phyloP scores from a whole-genome alignment of 805 yeast genomes.

The Candida boidinii region DNA sequence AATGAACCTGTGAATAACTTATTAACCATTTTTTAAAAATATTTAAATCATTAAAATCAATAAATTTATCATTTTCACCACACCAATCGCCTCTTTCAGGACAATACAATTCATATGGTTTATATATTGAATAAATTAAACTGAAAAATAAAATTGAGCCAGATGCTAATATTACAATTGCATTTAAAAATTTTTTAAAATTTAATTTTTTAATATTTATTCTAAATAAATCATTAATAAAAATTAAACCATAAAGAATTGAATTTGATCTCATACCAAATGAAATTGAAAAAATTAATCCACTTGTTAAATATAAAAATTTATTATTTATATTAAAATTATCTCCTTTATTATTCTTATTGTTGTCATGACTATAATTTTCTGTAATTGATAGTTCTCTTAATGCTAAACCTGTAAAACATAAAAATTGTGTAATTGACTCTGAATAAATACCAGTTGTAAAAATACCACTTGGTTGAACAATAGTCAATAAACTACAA shows the following conservation, averaged over 20 bases:
- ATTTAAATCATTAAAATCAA: too few relatives aligned
- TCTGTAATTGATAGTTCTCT: slow-evolving; percentile 29
- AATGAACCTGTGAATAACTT: slow-evolving; percentile 62
- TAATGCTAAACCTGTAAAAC: slow-evolving; percentile 46
- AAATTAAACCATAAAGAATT: slow-evolving; percentile 61
- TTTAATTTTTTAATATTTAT: slow-evolving; percentile 8
- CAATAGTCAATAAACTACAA: slow-evolving; percentile 32
- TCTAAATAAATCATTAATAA: slow-evolving; percentile 43
- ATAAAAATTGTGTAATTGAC: slow-evolving; percentile 51
- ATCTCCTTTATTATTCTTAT: not conserved
- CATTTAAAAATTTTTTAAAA: slow-evolving; percentile 7
- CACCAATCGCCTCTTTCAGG: slow-evolving; percentile 70
- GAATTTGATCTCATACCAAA: slow-evolving; percentile 71
- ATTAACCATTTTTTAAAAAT: slow-evolving; percentile 49
- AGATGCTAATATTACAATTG: slow-evolving; percentile 31
- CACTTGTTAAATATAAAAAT: slow-evolving; percentile 34
- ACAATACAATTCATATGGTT: slow-evolving; percentile 56
- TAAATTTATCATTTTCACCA: too few relatives aligned
- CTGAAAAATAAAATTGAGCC: slow-evolving; percentile 48
- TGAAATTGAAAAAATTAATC: slow-evolving; percentile 45
- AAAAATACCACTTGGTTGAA: slow-evolving; percentile 81
- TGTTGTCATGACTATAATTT: too few relatives aligned
- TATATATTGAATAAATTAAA: slow-evolving; percentile 36
- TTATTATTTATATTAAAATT: slow-evolving; percentile 3
- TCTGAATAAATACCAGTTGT: slow-evolving; percentile 72